A percentile compares a stretch with the other conserved stretches of the same genome.
Evolutionary conservation across 1,284 basidiomycete species (phyloP).

Genomic region (Cerrena zonata): DNA sequence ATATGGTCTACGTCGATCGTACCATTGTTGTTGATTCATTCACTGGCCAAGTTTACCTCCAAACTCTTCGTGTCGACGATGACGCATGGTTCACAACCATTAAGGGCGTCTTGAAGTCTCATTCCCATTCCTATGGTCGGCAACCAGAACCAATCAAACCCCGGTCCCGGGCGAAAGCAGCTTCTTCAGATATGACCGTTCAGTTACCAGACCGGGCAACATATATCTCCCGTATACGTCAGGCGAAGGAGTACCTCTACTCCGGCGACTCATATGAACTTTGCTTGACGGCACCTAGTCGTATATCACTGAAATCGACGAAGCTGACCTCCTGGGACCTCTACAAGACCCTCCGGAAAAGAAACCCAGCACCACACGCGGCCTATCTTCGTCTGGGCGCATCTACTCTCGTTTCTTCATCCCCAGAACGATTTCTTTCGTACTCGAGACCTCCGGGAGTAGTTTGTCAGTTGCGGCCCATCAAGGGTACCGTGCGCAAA

Average conservation of each 20-base stretch:
- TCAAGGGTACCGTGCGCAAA: slow-evolving; percentile 87
- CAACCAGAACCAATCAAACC: slow-evolving; percentile 5
- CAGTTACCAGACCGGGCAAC: slow-evolving; percentile 47
- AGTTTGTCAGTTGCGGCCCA: slow-evolving; percentile 83
- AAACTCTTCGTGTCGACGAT: slow-evolving; percentile 59
- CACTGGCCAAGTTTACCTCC: slow-evolving; percentile 48
- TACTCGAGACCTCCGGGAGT: slow-evolving; percentile 61
- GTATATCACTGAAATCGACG: slow-evolving; percentile 37
- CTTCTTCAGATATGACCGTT: slow-evolving; percentile 25
- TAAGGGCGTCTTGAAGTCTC: slow-evolving; percentile 13
- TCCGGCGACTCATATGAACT: slow-evolving; percentile 94
- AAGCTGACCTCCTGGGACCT: slow-evolving; percentile 59
- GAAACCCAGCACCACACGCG: slow-evolving; percentile 90
- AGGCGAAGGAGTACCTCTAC: slow-evolving; percentile 72
- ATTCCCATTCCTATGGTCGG: slow-evolving; percentile 2
- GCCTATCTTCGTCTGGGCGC: slow-evolving; percentile 73
- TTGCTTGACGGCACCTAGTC: slow-evolving; percentile 81
- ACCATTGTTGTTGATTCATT: slow-evolving; percentile 62
- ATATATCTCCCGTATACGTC: slow-evolving; percentile 72
- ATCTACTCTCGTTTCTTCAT: slow-evolving; percentile 70
- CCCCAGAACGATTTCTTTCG: slow-evolving; percentile 92
- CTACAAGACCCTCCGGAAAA: slow-evolving; percentile 64
- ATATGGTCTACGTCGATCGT: slow-evolving; percentile 68
- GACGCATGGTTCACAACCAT: slow-evolving; percentile 45
- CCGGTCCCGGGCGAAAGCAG: not conserved